Percentiles rank a stretch among this genome's conserved stretches.
phyloP scores from a whole-genome alignment of 148 eudicot genomes.

The Suaeda aralocaspica region DNA sequence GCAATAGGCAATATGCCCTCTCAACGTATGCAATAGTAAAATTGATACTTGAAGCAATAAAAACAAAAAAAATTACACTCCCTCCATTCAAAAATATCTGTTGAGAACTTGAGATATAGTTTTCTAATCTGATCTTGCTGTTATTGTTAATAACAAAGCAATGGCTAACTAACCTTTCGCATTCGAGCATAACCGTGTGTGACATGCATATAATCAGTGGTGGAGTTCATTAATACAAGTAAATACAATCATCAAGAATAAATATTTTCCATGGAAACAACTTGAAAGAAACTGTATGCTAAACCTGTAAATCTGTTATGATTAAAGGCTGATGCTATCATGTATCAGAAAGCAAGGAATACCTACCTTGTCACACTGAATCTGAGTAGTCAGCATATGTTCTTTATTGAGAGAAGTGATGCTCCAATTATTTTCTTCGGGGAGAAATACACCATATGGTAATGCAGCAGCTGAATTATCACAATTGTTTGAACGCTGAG shows the following conservation, averaged over 20 bases:
- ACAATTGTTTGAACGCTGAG: conserved; percentile 7
- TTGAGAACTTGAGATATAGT: too few species aligned
- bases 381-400: conserved; percentile 22
- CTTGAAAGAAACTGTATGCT: not conserved
- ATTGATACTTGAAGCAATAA: not conserved
- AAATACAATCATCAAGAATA: not conserved
- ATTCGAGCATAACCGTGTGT: not conserved
- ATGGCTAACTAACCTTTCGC: not conserved
- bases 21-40: not conserved
- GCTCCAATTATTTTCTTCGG: conserved; percentile 17
- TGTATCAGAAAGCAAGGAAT: conserved; percentile 12
- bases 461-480: conserved; percentile 12
- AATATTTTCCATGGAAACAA: not conserved
- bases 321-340: not conserved
- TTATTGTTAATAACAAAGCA: not conserved
- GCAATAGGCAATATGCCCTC: not conserved
- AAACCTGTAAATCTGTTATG: not conserved
- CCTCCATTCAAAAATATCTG: too few species aligned
- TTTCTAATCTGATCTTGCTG: too few species aligned
- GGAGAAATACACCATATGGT: conserved; percentile 27
- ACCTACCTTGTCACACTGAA: conserved; percentile 64
- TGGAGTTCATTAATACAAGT: not conserved
- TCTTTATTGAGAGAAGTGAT: conserved; percentile 23
- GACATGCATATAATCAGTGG: not conserved
- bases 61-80: not conserved